Base-by-base conservation (phyloP, 352 stramenopile genomes). In the Phytophthora hybrid region DNA sequence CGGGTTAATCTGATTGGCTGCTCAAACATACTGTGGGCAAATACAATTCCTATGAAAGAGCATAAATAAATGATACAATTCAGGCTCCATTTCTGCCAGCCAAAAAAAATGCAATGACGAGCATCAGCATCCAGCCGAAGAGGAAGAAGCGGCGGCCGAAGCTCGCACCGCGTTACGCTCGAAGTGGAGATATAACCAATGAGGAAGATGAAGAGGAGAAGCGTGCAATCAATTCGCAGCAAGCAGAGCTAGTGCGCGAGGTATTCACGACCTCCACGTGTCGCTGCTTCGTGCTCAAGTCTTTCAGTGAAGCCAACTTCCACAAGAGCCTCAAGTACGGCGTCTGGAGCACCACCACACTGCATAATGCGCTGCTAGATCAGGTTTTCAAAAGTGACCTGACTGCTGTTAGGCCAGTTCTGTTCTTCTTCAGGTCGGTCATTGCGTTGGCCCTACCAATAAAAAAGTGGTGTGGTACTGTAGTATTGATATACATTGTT, bases 311-410 rank as follows among this genome's bases (percentile, higher is more conserved):
- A 57, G 84, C 82, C n/a, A 93, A 95, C 58, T 68, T 95, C 51
- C 88, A 95, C 78, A 94, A 93, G 77, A 95, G 88, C 53, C 78
- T 95, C 53, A 95, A 95, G 77, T 95, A 83, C 63, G 88, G 88
- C 37, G 65, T 95, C 56, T 95, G 88, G 88, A 93, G 84, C 57
- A 93, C 82, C 63, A 95, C 88, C 18, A 89, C 47, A 74, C 74
- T 79, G 61, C 84, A 92, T 71, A 93, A 93, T 62, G 78, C 81
- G 65, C 59, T 88, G 59, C 59, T 95, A 41, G 83, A 95, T 63
- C 79, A 91, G 63, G 81, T 91, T 0, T 95, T 93, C 54, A 71
- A 78, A 58, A 93, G 87, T 65, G 84, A 94, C 34, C 74, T 93
- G 71, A 85, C 85, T 34, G 79, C 84, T 39, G 78, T 90, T 41